phyloP scores from a whole-genome alignment of 2,329 filamentous ascomycete species.

The Incumbomyces delicatus region DNA sequence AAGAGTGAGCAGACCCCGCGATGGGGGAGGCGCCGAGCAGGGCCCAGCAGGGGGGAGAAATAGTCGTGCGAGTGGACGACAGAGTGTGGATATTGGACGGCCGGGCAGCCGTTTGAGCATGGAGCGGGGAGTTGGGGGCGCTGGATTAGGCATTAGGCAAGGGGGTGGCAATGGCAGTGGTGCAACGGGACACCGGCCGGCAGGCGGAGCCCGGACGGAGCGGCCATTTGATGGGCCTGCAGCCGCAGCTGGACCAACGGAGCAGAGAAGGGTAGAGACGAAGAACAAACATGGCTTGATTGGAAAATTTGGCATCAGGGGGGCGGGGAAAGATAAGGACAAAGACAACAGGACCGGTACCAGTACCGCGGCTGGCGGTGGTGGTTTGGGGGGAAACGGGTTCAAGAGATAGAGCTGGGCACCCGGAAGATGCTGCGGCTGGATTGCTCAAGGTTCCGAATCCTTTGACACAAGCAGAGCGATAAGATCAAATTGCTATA shows the following conservation, averaged over 20 bases:
- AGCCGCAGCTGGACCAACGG: constrained; percentile 4
- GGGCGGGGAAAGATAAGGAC: constrained; percentile 23
- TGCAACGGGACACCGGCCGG: not conserved
- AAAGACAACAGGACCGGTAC: constrained; percentile 10
- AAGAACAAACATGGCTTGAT: constrained; percentile 19
- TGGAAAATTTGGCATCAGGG: constrained; percentile 40
- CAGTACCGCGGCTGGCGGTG: not conserved
- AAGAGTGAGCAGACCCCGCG: too few relatives aligned
- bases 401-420: constrained; percentile 24
- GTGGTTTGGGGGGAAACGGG: constrained; percentile 2
- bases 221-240: not conserved
- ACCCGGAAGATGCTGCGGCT: too few relatives aligned
- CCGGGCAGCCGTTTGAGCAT: constrained; percentile 11
- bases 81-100: constrained; percentile 6
- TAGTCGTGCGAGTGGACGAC: constrained; percentile 12
- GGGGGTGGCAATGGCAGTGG: constrained; percentile 8
- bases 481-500: too few relatives aligned
- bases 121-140: constrained; percentile 4
- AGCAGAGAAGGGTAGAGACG: constrained; percentile 8
- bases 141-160: constrained; percentile 1
- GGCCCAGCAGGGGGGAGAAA: not conserved
- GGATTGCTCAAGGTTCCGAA: too few relatives aligned
- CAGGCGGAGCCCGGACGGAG: not conserved
- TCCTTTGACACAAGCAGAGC: too few relatives aligned
- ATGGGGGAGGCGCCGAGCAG: too few relatives aligned